These are phyloP conservation scores for Pestalotiopsis sp. DNA, from an alignment of 2,329 filamentous ascomycete species.

Conservation along the genomic window DNA sequence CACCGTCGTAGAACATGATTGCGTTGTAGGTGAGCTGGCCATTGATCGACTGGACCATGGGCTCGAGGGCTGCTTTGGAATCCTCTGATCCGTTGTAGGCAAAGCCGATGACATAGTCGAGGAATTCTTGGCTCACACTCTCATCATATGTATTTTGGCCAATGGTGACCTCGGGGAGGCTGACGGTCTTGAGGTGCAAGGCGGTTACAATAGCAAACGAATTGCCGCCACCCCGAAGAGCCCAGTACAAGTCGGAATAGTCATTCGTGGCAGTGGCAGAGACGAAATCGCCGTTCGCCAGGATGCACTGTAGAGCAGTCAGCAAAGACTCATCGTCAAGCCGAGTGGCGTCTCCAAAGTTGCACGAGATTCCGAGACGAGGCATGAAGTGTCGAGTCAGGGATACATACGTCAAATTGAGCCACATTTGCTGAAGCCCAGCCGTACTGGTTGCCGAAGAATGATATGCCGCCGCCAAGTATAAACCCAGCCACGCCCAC, in stretches of 20 bases:
- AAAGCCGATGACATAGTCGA: background rate
- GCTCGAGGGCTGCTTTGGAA: background rate
- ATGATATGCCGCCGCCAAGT: background rate
- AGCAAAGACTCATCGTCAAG: background rate
- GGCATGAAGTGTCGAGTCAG: background rate
- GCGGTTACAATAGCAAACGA: background rate
- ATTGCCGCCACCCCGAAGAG: background rate
- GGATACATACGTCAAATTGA: background rate
- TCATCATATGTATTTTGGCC: background rate
- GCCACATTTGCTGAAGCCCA: background rate
- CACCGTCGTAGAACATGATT: background rate
- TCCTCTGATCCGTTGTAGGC: background rate
- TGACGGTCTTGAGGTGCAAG: background rate
- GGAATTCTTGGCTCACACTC: background rate
- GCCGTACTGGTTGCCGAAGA: background rate
- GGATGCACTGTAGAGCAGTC: background rate
- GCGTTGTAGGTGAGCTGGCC: background rate
- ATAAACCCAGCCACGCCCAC: background rate
- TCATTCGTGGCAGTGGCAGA: background rate
- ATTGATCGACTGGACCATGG: background rate
- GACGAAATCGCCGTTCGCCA: background rate
- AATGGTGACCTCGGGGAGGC: background rate
- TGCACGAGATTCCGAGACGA: background rate
- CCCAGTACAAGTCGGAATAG: conserved; percentile 1
- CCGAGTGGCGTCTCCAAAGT: background rate